A percentile compares a stretch with the other conserved stretches of the same genome.
These are phyloP conservation scores for Lentinula lateritia DNA, from an alignment of 768 basidiomycete species.

Conservation along the genomic window DNA sequence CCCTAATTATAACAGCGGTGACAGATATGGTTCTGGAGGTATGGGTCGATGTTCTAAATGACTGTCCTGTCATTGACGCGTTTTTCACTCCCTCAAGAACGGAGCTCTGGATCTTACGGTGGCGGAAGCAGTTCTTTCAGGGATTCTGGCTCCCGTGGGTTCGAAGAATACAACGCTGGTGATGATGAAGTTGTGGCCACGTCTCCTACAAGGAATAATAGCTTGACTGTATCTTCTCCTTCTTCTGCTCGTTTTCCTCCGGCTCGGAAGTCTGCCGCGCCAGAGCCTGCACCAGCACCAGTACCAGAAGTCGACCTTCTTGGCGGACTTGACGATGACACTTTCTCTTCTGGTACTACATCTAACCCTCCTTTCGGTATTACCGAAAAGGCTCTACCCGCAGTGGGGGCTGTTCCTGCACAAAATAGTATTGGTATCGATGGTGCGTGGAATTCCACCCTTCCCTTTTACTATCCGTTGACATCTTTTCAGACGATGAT, in stretches of 20 bases:
- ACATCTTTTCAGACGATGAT: constrained; percentile 58
- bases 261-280: constrained; percentile 29
- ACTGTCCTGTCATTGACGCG: background rate
- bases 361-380: constrained; percentile 22
- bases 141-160: constrained; percentile 56
- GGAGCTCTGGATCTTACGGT: constrained; percentile 13
- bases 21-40: constrained; percentile 22
- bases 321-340: constrained; percentile 71
- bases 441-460: constrained; percentile 24
- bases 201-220: constrained; percentile 13
- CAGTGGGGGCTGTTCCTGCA: constrained; percentile 24
- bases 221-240: constrained; percentile 24
- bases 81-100: background rate
- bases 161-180: constrained; percentile 95
- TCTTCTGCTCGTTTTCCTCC: constrained; percentile 27
- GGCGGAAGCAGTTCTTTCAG: constrained; percentile 44
- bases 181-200: constrained; percentile 62
- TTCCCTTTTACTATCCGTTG: background rate
- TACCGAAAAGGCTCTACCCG: constrained; percentile 52
- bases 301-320: constrained; percentile 63
- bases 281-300: constrained; percentile 32
- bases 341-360: constrained; percentile 27
- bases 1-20: constrained; percentile 26
- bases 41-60: background rate
- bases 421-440: constrained; percentile 27